Evolutionary conservation across 352 stramenopile species (phyloP), one percentile per base, ranked within the genome.

Genomic region (Globisporangium takayamanum): DNA sequence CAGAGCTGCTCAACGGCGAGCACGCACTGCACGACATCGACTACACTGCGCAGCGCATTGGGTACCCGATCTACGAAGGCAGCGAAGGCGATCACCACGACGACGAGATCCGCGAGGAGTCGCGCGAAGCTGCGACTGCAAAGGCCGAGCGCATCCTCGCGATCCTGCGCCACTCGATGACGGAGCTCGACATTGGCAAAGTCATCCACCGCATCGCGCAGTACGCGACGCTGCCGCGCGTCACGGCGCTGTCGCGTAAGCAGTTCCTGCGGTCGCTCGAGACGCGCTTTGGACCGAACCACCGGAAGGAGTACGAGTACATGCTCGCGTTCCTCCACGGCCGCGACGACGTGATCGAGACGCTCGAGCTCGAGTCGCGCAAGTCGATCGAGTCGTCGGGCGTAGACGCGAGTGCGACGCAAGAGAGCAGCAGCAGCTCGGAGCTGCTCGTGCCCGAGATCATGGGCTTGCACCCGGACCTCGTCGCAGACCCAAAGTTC

Each of bases 131-230:
- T 28, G 82, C 85, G 1, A 88, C 76, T 0, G 67, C 64, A 30
- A 92, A 89, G 63, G 83, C 85, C 25, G 85, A 94, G 70, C 68
- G 73, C 44, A 87, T 94, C 45, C 73, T 94, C 53, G 80, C 80
- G 5, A 71, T 92, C 47, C 53, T 94, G 44, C 82, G 85, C 12
- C 80, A 92, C 63, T 89, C 82, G 59, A 89, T 94, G 79, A 92
- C 77, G 30, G 85, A 94, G 52, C 67, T 91, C 11, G 76, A 89
- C 62, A 91, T 92, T 30, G 80, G 84, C 60, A 84, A 86, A 56
- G 77, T 94, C 7, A 81, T 92, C 48, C 82, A 92, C 46, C 83
- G 84, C 50, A 76, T 92, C 51, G 82, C 79, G 22, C 80, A 92
- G 57, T 92, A 89, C 60, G 79, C 85, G 4, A 89, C 81, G 55